These are phyloP conservation scores for Neonectria sp. DNA, from an alignment of 2,329 filamentous ascomycete genomes.

Conservation along the genomic window DNA sequence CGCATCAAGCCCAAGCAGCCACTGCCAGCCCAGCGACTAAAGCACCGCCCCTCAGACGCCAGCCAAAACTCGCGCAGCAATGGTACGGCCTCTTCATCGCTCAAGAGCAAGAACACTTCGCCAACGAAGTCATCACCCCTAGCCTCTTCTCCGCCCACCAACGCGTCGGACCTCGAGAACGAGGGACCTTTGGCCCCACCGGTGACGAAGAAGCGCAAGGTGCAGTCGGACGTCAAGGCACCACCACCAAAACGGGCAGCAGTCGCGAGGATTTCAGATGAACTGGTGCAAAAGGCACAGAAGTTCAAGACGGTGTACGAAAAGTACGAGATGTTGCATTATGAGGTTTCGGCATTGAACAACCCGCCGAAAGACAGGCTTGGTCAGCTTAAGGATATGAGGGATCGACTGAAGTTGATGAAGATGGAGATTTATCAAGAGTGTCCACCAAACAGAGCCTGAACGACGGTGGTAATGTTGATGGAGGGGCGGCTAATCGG, in stretches of 20 bases:
- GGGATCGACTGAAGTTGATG: constrained; percentile 67
- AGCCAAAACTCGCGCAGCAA: constrained; percentile 63
- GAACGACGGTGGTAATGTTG: constrained; percentile 37
- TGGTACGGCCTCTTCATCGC: constrained; percentile 55
- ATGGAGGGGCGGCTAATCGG: constrained; percentile 24
- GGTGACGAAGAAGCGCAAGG: constrained; percentile 62
- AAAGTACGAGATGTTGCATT: constrained; percentile 70
- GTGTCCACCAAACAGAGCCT: constrained; percentile 52
- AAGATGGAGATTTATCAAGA: constrained; percentile 72
- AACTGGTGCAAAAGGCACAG: constrained; percentile 67
- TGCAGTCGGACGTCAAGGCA: constrained; percentile 46
- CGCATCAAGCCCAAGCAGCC: constrained; percentile 67
- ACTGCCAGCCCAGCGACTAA: constrained; percentile 51
- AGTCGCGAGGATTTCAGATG: constrained; percentile 50
- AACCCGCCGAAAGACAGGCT: constrained; percentile 68
- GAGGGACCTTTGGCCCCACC: constrained; percentile 49
- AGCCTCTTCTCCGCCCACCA: constrained; percentile 76
- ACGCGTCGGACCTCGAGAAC: constrained; percentile 74
- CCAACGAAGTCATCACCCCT: constrained; percentile 76
- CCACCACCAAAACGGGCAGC: constrained; percentile 49
- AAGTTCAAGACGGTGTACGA: constrained; percentile 71
- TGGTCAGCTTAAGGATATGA: constrained; percentile 67
- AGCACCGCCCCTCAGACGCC: constrained; percentile 64
- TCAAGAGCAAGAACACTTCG: constrained; percentile 69
- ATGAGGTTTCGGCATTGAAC: constrained; percentile 65